Conservation (phyloP, 352 stramenopile species). For the Pythium sp. region DNA sequence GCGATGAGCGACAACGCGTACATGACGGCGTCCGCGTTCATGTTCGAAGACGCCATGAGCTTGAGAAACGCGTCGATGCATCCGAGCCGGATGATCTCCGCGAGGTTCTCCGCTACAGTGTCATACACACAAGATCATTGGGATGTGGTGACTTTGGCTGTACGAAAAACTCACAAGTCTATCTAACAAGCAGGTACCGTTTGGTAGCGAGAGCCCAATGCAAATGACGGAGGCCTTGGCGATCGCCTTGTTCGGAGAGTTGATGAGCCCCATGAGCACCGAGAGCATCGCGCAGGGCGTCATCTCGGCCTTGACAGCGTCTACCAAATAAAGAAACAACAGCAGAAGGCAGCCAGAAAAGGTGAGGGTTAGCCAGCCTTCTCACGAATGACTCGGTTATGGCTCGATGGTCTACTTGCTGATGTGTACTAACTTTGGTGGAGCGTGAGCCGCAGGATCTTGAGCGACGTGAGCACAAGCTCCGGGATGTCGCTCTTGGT, state of each 20-base stretch:
- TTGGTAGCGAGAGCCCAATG: constrained; percentile 53
- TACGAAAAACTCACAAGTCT: neutral
- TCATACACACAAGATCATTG: neutral
- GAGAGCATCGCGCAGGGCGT: constrained; percentile 31
- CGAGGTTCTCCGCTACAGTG: constrained; percentile 46
- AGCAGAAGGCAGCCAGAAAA: neutral
- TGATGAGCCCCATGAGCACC: constrained; percentile 39
- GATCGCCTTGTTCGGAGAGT: constrained; percentile 34
- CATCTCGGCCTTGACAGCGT: constrained; percentile 35
- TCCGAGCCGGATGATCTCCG: constrained; percentile 42
- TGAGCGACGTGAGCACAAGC: constrained; percentile 44
- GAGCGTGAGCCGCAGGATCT: constrained; percentile 48
- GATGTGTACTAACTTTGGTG: constrained; percentile 35
- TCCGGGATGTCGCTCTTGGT: constrained; percentile 29
- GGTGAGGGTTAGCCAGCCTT: neutral
- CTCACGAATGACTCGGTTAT: neutral
- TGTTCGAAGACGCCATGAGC: constrained; percentile 40
- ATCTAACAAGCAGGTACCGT: constrained; percentile 26
- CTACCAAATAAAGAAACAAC: constrained; percentile 16
- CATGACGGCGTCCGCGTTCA: constrained; percentile 43
- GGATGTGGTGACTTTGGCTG: neutral
- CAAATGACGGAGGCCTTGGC: constrained; percentile 50
- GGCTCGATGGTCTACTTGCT: neutral
- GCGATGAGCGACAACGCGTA: constrained; percentile 59
- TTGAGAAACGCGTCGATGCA: constrained; percentile 60